A percentile compares a stretch with the other conserved stretches of the same genome.
phyloP scores from a whole-genome alignment of 1,284 basidiomycete genomes.

The Puccinia triticina region DNA sequence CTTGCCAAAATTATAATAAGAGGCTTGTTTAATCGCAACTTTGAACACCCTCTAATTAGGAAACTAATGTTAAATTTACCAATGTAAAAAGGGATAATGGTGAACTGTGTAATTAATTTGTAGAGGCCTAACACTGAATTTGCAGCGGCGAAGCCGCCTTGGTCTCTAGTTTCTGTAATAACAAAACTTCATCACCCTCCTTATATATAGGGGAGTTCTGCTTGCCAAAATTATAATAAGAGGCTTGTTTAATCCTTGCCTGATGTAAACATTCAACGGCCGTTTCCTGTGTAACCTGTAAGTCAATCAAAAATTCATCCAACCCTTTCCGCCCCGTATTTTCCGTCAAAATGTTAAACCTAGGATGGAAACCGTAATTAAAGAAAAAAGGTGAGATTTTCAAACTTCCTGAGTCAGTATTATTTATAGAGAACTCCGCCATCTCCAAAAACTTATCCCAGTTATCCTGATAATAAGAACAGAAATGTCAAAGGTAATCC shows the following conservation, averaged over 20 bases:
- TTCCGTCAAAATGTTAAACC: not conserved
- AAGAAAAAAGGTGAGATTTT: constrained; percentile 18
- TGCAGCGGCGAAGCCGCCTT: no score
- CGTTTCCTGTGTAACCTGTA: not conserved
- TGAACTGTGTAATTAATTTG: no score
- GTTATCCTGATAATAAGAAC: no score
- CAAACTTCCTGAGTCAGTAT: not conserved
- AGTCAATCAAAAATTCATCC: not conserved
- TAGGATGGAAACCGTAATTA: constrained; percentile 10
- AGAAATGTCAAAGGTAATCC: not conserved
- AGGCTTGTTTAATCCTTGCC: not conserved
- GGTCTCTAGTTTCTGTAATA: no score
- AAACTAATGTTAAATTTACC: no score
- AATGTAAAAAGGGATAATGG: no score
- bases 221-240: not conserved
- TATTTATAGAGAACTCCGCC: constrained; percentile 14
- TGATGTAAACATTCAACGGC: not conserved
- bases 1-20: not conserved
- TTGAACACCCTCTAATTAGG: no score
- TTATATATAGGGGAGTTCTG: not conserved
- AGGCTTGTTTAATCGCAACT: not conserved
- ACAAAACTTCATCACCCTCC: no score
- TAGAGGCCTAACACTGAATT: no score
- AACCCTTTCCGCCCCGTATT: not conserved
- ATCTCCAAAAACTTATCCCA: not conserved